phyloP scores from a whole-genome alignment of 176 grass and related monocot genomes.

The Oryza meyeriana region DNA sequence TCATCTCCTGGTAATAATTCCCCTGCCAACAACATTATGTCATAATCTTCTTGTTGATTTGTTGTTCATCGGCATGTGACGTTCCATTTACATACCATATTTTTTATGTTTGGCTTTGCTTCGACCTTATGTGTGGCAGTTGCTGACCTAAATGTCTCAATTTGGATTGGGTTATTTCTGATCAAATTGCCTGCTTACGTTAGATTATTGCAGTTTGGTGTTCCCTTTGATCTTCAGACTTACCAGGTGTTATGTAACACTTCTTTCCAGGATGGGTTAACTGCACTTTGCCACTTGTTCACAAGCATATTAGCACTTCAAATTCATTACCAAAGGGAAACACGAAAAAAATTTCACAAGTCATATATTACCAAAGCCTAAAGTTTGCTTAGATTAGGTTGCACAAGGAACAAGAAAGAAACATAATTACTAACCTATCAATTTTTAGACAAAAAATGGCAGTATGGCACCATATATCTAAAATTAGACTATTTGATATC shows the following conservation, averaged over 20 bases:
- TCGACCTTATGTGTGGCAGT: neutral
- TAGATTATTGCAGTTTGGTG: neutral
- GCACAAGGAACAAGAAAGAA: neutral
- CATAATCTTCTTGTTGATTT: neutral
- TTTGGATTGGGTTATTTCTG: neutral
- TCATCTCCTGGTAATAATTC: slow-evolving; percentile 71
- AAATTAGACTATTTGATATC: neutral
- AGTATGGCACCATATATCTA: neutral
- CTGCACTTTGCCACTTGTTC: neutral
- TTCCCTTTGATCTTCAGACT: neutral
- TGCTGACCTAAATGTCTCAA: slow-evolving; percentile 8
- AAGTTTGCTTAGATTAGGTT: neutral
- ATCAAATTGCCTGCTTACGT: neutral
- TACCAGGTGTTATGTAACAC: neutral
- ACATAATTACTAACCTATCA: neutral
- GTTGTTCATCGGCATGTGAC: neutral
- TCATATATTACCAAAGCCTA: neutral
- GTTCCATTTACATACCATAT: neutral
- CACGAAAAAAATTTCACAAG: neutral
- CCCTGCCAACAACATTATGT: neutral
- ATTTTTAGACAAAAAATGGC: neutral
- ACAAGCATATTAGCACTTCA: neutral
- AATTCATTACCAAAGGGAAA: neutral
- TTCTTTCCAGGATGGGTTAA: neutral
- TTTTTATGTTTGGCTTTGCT: neutral